A percentile compares a stretch with the other conserved stretches of the same genome.
Evolutionary conservation across 2,329 filamentous ascomycete species (phyloP).

Genomic region (Talaromyces sp.): DNA sequence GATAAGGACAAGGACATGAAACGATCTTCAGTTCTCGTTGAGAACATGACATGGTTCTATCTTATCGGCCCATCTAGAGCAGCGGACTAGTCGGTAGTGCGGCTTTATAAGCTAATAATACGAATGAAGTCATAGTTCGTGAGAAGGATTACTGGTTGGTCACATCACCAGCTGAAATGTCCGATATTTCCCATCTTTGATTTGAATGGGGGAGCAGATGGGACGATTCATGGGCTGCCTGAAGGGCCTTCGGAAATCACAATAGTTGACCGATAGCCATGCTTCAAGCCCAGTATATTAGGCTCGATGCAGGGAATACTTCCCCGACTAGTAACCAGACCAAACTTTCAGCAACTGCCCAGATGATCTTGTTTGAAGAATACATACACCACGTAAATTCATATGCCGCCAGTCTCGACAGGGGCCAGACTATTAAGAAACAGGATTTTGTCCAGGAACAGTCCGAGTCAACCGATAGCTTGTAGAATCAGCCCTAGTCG

Average conservation of each 20-base stretch:
- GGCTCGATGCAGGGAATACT: not conserved
- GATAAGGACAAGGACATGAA: not conserved
- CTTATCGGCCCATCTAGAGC: constrained; percentile 11
- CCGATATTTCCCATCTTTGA: not conserved
- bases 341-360: not conserved
- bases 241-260: not conserved
- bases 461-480: not conserved
- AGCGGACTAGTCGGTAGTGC: not conserved
- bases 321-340: not conserved
- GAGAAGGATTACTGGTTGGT: not conserved
- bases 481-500: not conserved
- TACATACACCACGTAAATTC: not conserved
- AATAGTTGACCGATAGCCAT: not conserved
- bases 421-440: not conserved
- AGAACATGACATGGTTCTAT: constrained; percentile 11
- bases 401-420: not conserved
- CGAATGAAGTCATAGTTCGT: not conserved
- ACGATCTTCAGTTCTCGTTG: not conserved
- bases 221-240: not conserved
- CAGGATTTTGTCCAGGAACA: not conserved
- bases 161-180: not conserved
- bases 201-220: not conserved
- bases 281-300: too few relatives aligned
- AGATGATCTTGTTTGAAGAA: not conserved
- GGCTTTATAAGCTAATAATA: not conserved